Evolutionary conservation across 768 basidiomycete species (phyloP), one percentile per base, ranked within the genome.

Genomic region (Chalciporus pseudorubinellus): DNA sequence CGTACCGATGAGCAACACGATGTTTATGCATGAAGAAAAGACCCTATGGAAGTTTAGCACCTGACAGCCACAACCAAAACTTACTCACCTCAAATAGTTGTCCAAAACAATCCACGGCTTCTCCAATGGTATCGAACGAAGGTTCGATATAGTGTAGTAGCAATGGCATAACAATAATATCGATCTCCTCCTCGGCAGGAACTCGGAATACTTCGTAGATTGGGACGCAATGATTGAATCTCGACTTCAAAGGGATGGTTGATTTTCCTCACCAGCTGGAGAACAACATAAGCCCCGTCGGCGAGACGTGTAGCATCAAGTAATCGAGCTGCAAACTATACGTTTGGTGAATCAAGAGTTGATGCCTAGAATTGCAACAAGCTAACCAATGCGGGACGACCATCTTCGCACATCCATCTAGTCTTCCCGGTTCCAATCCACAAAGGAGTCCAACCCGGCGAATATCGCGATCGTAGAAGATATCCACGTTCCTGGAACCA

Each of bases 161-260:
- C 1, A 70, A 51, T 2, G 74, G 75, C 66, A 71, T 73, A 18
- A 68, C 61, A 20, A 70, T 51, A 19, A 63, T 4, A n/a, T 16
- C 16, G 14, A n/a, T 11, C 24, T 61, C 21, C 0, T 48, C 43
- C 0, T 50, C 29, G 0, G 46, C 36, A 11, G 39, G 22, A 33
- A 63, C 53, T 14, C 12, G 34, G 19, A 65, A 57, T 2, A 44
- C 36, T 26, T 67, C 67, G 19, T 59, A 38, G 7, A 71, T 49
- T 1, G 65, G 70, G 1, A 70, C 57, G 36, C 68, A 72, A 42
- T 71, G 64, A 44, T 72, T 76, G 19, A 18, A 76, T 70, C 0
- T 59, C 54, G 5, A 61, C 51, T 45, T 75, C 72, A 4, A 59
- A 34, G 3, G 64, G 57, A 48, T 56, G 47, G 0, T 43, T 38